Conservation (phyloP, 805 yeast species). For the Blastobotrys chiropterorum region DNA sequence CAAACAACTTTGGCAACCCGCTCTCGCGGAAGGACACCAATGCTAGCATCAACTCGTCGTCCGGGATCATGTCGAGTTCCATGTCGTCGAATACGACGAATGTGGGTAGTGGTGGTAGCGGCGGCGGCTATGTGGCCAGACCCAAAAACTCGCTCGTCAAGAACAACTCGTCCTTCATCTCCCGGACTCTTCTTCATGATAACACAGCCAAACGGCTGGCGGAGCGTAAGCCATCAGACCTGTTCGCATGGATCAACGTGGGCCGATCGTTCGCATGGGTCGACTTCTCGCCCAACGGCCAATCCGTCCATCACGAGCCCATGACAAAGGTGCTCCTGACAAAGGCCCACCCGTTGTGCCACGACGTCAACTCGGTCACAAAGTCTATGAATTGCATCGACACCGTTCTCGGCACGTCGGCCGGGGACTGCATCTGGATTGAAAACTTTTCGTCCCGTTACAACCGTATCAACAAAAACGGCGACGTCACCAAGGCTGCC, state of each 20-base stretch:
- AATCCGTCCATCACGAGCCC: slow-evolving; percentile 30
- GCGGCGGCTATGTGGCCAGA: slow-evolving; percentile 18
- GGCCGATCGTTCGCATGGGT: slow-evolving; percentile 31
- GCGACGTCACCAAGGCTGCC: slow-evolving; percentile 38
- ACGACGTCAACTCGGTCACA: slow-evolving; percentile 31
- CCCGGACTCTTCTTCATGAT: slow-evolving; percentile 33
- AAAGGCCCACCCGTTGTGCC: slow-evolving; percentile 35
- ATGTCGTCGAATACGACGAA: not conserved
- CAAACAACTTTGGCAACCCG: slow-evolving; percentile 1
- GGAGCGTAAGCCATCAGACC: slow-evolving; percentile 25
- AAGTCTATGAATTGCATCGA: slow-evolving; percentile 36
- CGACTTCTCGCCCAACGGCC: slow-evolving; percentile 21
- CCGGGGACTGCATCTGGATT: slow-evolving; percentile 62
- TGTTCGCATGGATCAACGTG: slow-evolving; percentile 31
- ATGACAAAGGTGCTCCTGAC: slow-evolving; percentile 34
- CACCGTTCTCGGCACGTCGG: slow-evolving; percentile 53
- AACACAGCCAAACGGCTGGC: slow-evolving; percentile 27
- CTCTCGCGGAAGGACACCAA: slow-evolving; percentile 3
- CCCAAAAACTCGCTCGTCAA: slow-evolving; percentile 33
- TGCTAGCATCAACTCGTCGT: not conserved
- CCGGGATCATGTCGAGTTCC: slow-evolving; percentile 5
- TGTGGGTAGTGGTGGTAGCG: not conserved
- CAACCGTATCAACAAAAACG: slow-evolving; percentile 47
- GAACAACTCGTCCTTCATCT: slow-evolving; percentile 34
- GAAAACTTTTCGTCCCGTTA: slow-evolving; percentile 47